Conservation (phyloP, 805 yeast species). For the Brettanomyces bruxellensis region DNA sequence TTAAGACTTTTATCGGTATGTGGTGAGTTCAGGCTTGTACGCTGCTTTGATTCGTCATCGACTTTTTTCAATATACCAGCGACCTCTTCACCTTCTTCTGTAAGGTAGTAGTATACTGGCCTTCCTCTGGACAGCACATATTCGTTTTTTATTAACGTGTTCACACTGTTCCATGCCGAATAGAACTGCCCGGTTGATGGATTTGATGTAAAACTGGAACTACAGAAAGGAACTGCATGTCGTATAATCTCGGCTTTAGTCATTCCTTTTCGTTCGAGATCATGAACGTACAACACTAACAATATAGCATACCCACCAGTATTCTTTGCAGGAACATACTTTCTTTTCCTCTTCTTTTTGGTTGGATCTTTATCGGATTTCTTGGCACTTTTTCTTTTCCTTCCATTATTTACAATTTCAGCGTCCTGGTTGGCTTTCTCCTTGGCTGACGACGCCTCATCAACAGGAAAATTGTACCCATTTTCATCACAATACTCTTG, state of each 20-base stretch:
- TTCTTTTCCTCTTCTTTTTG: constrained; percentile 1
- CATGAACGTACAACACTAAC: constrained; percentile 45
- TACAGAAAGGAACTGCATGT: constrained; percentile 47
- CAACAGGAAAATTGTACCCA: constrained; percentile 36
- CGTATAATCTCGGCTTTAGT: constrained; percentile 50
- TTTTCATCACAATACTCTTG: constrained; percentile 46
- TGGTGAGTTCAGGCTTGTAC: neutral
- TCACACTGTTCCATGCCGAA: constrained; percentile 69
- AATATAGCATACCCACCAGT: constrained; percentile 84
- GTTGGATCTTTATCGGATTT: neutral
- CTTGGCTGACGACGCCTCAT: neutral
- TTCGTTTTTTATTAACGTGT: constrained; percentile 51
- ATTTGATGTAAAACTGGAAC: constrained; percentile 48
- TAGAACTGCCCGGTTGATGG: constrained; percentile 54
- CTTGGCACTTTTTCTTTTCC: constrained; percentile 1
- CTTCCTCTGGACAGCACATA: constrained; percentile 48
- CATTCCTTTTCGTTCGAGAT: constrained; percentile 44
- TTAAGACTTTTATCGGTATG: neutral
- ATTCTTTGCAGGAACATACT: constrained; percentile 62
- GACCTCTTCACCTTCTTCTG: constrained; percentile 59
- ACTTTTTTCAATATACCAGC: constrained; percentile 48
- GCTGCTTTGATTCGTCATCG: neutral
- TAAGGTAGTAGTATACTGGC: constrained; percentile 52
- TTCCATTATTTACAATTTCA: neutral
- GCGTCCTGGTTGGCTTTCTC: constrained; percentile 3